These are phyloP conservation scores for Coemansia sp. DNA, from an alignment of 192 early-diverging fungal genomes.

Conservation along the genomic window DNA sequence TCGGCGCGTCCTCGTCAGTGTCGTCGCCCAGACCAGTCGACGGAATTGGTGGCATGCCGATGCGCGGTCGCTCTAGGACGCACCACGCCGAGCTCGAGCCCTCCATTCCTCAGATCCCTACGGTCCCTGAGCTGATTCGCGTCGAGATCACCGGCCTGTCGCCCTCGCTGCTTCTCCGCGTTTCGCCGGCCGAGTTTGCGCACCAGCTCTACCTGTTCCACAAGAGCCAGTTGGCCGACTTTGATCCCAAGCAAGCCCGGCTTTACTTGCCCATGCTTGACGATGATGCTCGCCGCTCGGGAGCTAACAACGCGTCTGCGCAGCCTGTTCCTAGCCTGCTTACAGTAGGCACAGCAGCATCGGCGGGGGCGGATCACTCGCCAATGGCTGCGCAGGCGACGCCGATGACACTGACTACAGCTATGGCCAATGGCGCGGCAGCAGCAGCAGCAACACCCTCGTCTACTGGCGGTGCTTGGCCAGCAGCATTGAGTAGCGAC, in stretches of 20 bases:
- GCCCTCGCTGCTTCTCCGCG: conserved; percentile 63
- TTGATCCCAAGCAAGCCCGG: conserved; percentile 40
- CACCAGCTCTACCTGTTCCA: conserved; percentile 75
- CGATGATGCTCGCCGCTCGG: background rate
- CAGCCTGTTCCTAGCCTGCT: conserved; percentile 31
- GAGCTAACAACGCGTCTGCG: background rate
- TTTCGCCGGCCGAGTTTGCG: conserved; percentile 65
- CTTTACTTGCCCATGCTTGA: conserved; percentile 35
- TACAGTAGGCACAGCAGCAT: conserved; percentile 12
- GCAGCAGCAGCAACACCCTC: background rate
- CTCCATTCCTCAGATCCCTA: conserved; percentile 43
- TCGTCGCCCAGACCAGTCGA: conserved; percentile 1
- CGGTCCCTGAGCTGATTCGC: conserved; percentile 52
- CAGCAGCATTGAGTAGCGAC: background rate
- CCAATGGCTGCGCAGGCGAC: background rate
- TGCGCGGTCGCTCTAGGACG: conserved; percentile 45
- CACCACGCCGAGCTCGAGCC: conserved; percentile 43
- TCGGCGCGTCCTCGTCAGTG: conserved; percentile 9
- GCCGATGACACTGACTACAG: background rate
- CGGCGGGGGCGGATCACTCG: conserved; percentile 4
- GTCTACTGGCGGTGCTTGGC: background rate
- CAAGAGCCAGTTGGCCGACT: conserved; percentile 36
- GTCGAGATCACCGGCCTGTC: conserved; percentile 64
- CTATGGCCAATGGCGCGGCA: background rate
- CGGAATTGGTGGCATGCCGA: conserved; percentile 13